Evolutionary conservation across 2,329 filamentous ascomycete genomes (phyloP), one percentile per base, ranked within the genome.

Genomic region (Botryotinia globosa): DNA sequence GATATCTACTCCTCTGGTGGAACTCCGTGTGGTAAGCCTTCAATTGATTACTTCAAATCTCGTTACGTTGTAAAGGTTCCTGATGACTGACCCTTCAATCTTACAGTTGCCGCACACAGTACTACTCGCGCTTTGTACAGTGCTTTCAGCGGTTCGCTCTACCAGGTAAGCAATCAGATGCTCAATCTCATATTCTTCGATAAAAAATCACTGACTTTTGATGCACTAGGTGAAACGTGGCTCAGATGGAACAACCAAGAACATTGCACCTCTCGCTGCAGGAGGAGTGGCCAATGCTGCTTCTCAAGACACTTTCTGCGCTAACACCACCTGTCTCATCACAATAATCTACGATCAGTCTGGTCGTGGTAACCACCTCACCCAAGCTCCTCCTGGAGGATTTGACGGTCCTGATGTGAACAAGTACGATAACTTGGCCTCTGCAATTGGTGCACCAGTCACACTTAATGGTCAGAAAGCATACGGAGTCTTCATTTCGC

Each of bases 331-430:
- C 20, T 91, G 89, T 77, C 81, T 90, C 37, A 91, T 91, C 78
- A 85, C 85, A 0, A 84, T 87, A 76, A 90, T 90, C 70, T 91
- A 91, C 78, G 90, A 91, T 79, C 90, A 91, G 80, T 90, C 89
- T 20, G 88, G 88, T 71, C 81, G 80, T 1, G 84, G 84, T 0
- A 91, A 91, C 74, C 87, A 91, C 76, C 87, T 91, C 4, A 89
- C 86, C 0, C 88, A 88, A 75, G 90, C 89, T 2, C 87, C 87
- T 0, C 85, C 85, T 0, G 89, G 89, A 1, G 87, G 83, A 44
- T 89, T 87, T 76, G 39, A 45, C 3, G 89, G 89, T 16, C 89
- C 89, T 0, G 87, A 87, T 37, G 61, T 83, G 45, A 84, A 85
- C 77, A 88, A 88, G 64, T 87, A 85, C 77, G 89, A 91, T 80